A percentile compares a stretch with the other conserved stretches of the same genome.
Conservation (phyloP, 768 basidiomycete species). For the Leccinum subgranulosum region DNA sequence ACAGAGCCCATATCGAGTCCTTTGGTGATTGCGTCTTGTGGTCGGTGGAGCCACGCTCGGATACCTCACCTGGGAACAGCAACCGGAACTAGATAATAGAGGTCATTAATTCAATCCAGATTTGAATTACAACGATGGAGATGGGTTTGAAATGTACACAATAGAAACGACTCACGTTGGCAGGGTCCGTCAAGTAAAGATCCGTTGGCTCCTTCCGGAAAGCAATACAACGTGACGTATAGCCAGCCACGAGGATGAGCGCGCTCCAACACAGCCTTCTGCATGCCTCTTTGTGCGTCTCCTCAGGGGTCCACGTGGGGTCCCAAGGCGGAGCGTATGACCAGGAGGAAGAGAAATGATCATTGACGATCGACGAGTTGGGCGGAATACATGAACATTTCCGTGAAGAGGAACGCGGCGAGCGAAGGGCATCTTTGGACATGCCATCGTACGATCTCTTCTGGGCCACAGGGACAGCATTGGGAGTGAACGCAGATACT, state of each 20-base stretch:
- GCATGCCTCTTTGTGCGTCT: constrained; percentile 66
- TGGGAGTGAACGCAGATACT: constrained; percentile 48
- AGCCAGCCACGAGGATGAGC: constrained; percentile 62
- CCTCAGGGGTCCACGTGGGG: constrained; percentile 47
- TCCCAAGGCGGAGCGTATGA: constrained; percentile 61
- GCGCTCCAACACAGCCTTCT: constrained; percentile 78
- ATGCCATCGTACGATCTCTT: constrained; percentile 28
- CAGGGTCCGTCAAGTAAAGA: constrained; percentile 60
- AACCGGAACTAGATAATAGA: constrained; percentile 29
- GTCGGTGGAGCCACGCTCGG: constrained; percentile 45
- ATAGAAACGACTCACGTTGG: constrained; percentile 49
- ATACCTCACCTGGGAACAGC: constrained; percentile 75
- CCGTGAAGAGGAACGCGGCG: constrained; percentile 27
- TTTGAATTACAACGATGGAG: constrained; percentile 7
- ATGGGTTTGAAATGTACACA: neutral
- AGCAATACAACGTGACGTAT: constrained; percentile 66
- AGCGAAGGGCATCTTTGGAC: constrained; percentile 24
- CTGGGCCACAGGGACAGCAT: constrained; percentile 49
- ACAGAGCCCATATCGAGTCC: constrained; percentile 79
- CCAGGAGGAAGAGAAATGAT: constrained; percentile 42
- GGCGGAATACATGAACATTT: constrained; percentile 49
- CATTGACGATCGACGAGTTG: constrained; percentile 29
- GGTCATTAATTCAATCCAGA: constrained; percentile 12
- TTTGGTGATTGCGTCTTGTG: constrained; percentile 55
- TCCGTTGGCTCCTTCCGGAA: constrained; percentile 56